phyloP scores from a whole-genome alignment of 2,329 filamentous ascomycete species.

The Phoma herbarum region DNA sequence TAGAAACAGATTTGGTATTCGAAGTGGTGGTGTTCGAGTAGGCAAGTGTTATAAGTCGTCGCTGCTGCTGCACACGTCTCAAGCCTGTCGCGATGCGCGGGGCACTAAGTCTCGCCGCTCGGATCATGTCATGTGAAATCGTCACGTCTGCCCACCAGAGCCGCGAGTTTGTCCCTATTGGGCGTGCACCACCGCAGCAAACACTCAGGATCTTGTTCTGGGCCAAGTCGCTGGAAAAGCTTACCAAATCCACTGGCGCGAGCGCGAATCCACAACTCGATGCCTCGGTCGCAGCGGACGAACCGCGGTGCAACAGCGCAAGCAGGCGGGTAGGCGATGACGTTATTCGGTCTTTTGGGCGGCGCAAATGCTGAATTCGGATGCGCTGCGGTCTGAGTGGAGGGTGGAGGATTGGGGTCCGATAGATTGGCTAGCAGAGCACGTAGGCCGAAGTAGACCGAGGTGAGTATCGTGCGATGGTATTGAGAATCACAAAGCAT shows the following conservation, averaged over 20 bases:
- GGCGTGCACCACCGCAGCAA: too few relatives aligned
- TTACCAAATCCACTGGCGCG: conserved; percentile 12
- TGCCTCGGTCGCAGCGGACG: conserved; percentile 15
- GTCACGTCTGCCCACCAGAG: too few relatives aligned
- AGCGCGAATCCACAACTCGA: conserved; percentile 14
- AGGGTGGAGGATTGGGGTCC: conserved; percentile 1
- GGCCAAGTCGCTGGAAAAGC: conserved; percentile 15
- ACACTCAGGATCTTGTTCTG: conserved; percentile 13
- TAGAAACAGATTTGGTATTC: background rate
- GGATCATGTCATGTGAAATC: conserved; percentile 23
- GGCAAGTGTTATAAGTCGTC: conserved; percentile 15
- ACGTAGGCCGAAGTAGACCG: conserved; percentile 15
- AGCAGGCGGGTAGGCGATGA: conserved; percentile 11
- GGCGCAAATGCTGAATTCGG: conserved; percentile 13
- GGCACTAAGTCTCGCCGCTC: conserved; percentile 19
- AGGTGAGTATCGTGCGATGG: conserved; percentile 6
- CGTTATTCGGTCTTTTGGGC: conserved; percentile 14
- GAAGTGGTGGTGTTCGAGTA: background rate
- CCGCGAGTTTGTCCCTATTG: conserved; percentile 1
- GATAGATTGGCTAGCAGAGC: background rate
- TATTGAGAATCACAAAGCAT: conserved; percentile 13
- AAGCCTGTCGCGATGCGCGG: conserved; percentile 17
- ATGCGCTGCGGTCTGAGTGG: conserved; percentile 5
- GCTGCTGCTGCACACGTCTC: conserved; percentile 6
- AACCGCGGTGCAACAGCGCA: conserved; percentile 10